These are phyloP conservation scores for Phragmites australis DNA, from an alignment of 176 grass and related monocot species.

Conservation along the genomic window DNA sequence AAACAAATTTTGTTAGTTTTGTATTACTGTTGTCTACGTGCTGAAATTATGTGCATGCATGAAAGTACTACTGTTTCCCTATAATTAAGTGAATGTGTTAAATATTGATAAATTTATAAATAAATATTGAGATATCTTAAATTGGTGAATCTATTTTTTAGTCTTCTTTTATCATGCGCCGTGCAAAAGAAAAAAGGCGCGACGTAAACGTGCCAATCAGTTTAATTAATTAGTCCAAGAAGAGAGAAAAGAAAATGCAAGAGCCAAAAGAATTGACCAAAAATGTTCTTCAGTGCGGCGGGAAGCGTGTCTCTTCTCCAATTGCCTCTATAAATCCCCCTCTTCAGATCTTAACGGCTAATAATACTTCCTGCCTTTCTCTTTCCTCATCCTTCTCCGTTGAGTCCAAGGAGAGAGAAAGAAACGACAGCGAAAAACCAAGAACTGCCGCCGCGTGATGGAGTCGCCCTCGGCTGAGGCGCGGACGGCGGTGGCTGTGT, in stretches of 20 bases:
- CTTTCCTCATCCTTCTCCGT: not conserved
- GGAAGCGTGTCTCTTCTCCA: not conserved
- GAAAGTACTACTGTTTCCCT: no score
- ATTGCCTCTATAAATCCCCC: slow-evolving; percentile 9
- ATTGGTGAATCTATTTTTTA: no score
- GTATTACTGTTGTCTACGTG: no score
- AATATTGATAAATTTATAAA: no score
- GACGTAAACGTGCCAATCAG: no score
- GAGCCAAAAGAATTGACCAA: not conserved
- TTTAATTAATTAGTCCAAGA: not conserved
- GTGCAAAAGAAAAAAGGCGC: no score
- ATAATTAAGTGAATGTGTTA: no score
- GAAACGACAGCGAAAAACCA: not conserved
- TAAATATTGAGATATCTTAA: no score
- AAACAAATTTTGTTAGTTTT: no score
- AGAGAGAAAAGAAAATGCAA: not conserved
- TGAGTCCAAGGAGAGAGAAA: slow-evolving; percentile 16
- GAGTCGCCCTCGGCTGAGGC: slow-evolving; percentile 32
- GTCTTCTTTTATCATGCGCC: no score
- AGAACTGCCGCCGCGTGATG: slow-evolving; percentile 33
- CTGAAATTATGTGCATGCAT: no score
- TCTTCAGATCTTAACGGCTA: slow-evolving; percentile 18
- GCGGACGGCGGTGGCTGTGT: not conserved
- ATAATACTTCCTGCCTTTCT: not conserved
- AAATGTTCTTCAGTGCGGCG: slow-evolving; percentile 14